These are phyloP conservation scores for Thuidium tamariscinum DNA, from an alignment of 225 moss, liverwort and hornwort genomes.

Conservation along the genomic window DNA sequence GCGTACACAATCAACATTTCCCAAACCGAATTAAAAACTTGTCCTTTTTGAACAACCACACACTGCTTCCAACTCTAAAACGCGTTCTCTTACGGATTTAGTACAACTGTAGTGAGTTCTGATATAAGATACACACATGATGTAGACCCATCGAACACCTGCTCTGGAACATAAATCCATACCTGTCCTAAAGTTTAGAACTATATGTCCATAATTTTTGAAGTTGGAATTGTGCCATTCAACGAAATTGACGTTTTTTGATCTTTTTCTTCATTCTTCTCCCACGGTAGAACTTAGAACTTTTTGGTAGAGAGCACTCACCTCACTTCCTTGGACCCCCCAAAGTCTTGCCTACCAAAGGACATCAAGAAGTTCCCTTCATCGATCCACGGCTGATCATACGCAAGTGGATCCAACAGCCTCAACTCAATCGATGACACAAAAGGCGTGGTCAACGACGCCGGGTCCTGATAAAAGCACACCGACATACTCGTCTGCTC, in stretches of 20 bases:
- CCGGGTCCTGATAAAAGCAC: not conserved
- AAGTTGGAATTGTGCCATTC: not conserved
- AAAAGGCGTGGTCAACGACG: not conserved
- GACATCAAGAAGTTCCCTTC: not conserved
- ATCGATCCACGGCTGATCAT: not conserved
- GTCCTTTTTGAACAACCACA: too few species aligned
- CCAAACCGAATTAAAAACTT: not conserved
- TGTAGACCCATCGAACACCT: not conserved
- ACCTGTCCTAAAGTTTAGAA: not conserved
- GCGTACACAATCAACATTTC: not conserved
- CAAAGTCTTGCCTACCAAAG: not conserved
- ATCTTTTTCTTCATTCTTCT: not conserved
- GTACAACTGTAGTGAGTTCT: not conserved
- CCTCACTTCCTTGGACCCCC: not conserved
- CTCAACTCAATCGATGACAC: constrained; percentile 15
- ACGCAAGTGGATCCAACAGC: not conserved
- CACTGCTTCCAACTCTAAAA: not conserved
- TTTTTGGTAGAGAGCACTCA: not conserved
- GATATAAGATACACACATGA: not conserved
- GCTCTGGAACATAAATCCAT: not conserved
- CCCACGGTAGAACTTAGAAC: not conserved
- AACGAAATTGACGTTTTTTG: not conserved
- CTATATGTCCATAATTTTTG: too few species aligned
- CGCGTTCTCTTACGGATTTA: too few species aligned
- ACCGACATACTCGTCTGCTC: not conserved